Evolutionary conservation across 371 early-diverging fungal species (phyloP).

Genomic region (Synchytrium microbalum): DNA sequence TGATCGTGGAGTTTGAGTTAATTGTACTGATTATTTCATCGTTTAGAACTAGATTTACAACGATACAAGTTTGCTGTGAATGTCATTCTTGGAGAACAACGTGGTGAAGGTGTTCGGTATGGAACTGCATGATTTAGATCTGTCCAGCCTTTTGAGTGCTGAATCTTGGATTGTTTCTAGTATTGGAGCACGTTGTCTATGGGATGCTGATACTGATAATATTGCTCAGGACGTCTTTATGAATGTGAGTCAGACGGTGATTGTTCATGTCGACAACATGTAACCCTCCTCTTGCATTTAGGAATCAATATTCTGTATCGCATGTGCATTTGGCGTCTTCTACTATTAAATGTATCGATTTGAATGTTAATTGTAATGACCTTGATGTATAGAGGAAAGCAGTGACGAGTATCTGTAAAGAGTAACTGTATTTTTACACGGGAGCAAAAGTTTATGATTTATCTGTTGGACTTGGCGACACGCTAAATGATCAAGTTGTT

Average conservation of each 20-base stretch:
- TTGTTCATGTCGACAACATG: too few relatives aligned
- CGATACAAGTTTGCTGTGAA: constrained; percentile 62
- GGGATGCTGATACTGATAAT: constrained; percentile 64
- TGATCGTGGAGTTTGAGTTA: too few relatives aligned
- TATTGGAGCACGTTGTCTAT: constrained; percentile 56
- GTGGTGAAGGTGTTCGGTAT: constrained; percentile 56
- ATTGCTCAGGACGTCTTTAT: constrained; percentile 57
- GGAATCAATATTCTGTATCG: constrained; percentile 47
- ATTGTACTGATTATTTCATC: neutral
- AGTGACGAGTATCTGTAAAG: neutral
- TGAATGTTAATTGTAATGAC: neutral
- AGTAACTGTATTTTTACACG: neutral
- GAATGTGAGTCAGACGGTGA: constrained; percentile 37
- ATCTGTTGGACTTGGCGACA: neutral
- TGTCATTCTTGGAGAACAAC: constrained; percentile 57
- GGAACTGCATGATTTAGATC: neutral
- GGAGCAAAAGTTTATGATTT: neutral
- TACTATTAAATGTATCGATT: constrained; percentile 21
- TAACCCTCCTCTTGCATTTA: constrained; percentile 5
- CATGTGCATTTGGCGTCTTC: constrained; percentile 36
- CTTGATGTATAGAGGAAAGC: neutral
- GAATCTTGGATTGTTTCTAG: constrained; percentile 18
- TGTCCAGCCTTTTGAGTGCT: neutral
- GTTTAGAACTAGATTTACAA: constrained; percentile 45
- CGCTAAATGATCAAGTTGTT: neutral